Percentiles rank a stretch among this genome's conserved stretches.
phyloP scores from a whole-genome alignment of 1,284 basidiomycete species.

The Phenoliferia sp. region DNA sequence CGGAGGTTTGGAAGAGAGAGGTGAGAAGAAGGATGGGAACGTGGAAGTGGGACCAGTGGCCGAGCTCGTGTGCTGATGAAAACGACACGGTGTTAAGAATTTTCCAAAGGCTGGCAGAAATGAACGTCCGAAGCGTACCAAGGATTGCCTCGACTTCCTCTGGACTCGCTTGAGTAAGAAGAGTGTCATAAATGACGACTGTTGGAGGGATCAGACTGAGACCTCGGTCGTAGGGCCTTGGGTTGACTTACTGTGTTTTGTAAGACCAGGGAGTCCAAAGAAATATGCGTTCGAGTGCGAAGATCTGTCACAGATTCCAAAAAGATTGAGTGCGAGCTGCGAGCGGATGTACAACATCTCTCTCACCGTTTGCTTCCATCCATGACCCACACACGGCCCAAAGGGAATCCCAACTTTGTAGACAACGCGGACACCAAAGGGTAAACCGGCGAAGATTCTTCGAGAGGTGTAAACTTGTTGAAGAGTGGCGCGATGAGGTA shows the following conservation, averaged over 20 bases:
- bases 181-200: constrained; percentile 94
- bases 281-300: constrained; percentile 48
- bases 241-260: constrained; percentile 59
- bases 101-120: background rate
- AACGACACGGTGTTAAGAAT: background rate
- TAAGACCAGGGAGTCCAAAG: constrained; percentile 79
- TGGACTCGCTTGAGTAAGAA: constrained; percentile 81
- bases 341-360: constrained; percentile 70
- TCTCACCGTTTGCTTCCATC: constrained; percentile 92
- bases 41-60: constrained; percentile 86
- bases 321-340: constrained; percentile 42
- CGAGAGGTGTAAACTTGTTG: constrained; percentile 88
- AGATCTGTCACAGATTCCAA: background rate
- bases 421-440: constrained; percentile 72
- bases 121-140: constrained; percentile 18
- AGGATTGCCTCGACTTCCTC: constrained; percentile 84
- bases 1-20: constrained; percentile 79
- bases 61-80: constrained; percentile 73
- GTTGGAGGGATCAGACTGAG: background rate
- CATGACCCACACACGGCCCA: constrained; percentile 80
- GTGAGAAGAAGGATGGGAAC: constrained; percentile 80
- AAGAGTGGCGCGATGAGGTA: constrained; percentile 91
- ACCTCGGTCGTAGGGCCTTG: background rate
- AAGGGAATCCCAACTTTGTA: constrained; percentile 76
- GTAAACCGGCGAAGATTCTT: constrained; percentile 44